These are phyloP conservation scores for Nicotiana tomentosiformis DNA, from an alignment of 257 asterid genomes.

Conservation along the genomic window DNA sequence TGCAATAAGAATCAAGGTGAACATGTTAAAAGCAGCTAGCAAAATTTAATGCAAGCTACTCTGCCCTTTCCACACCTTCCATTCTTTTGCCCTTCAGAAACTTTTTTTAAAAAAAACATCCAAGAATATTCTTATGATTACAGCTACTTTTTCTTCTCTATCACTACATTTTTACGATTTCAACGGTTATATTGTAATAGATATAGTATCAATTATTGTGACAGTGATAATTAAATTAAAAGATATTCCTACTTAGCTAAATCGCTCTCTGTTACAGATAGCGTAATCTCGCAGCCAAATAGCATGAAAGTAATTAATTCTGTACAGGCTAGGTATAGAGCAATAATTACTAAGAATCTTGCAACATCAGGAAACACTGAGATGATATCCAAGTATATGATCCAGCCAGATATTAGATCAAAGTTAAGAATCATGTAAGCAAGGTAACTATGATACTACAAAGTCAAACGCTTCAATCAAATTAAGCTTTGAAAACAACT, in stretches of 20 bases:
- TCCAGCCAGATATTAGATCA: neutral
- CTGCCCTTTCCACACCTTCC: neutral
- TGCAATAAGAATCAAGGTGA: slow-evolving; percentile 26
- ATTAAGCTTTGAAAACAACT: neutral
- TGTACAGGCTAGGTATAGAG: neutral
- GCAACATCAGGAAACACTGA: neutral
- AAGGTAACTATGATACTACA: neutral
- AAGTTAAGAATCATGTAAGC: neutral
- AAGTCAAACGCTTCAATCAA: neutral
- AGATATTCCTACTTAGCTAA: neutral
- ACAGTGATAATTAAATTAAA: neutral
- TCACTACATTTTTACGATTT: neutral
- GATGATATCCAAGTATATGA: neutral
- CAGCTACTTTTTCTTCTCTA: neutral
- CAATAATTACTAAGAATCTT: neutral
- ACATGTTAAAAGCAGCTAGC: neutral
- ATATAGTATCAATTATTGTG: neutral
- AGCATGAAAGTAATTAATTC: neutral
- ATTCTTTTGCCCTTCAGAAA: neutral
- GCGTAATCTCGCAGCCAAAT: neutral
- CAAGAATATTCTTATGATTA: neutral
- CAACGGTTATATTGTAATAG: neutral
- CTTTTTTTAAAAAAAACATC: neutral
- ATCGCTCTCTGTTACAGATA: neutral
- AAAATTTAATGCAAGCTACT: neutral